Conservation (phyloP, 768 basidiomycete species). For the Crucibulum laeve region DNA sequence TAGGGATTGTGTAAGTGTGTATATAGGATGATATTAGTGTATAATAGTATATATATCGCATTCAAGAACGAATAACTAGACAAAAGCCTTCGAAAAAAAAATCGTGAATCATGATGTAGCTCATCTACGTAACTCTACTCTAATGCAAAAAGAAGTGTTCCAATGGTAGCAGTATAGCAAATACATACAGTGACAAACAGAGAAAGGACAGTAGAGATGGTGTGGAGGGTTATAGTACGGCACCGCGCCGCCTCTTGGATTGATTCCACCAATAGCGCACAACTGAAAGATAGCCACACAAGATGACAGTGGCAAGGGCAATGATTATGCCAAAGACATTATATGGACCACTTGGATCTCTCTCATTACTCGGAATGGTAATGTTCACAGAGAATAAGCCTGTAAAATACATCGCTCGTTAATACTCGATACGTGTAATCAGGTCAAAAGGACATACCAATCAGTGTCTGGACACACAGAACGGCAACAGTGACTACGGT, state of each 20-base stretch:
- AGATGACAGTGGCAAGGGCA: conserved; percentile 36
- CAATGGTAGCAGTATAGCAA: background rate
- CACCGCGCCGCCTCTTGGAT: conserved; percentile 37
- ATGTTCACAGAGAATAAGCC: conserved; percentile 71
- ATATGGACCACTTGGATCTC: conserved; percentile 29
- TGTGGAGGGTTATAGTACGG: conserved; percentile 11
- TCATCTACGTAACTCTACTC: background rate
- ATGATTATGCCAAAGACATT: conserved; percentile 57
- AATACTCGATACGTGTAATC: conserved; percentile 1
- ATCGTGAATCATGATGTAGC: no score
- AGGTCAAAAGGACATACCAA: conserved; percentile 36
- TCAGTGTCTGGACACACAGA: conserved; percentile 56
- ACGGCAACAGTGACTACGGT: conserved; percentile 65
- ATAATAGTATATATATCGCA: background rate
- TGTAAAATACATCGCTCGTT: conserved; percentile 20
- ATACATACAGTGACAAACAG: background rate
- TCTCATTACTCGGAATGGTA: conserved; percentile 50
- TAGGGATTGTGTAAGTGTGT: conserved; percentile 7
- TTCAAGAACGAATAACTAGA: background rate
- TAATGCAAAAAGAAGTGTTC: background rate
- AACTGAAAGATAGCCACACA: conserved; percentile 36
- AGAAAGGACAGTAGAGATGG: background rate
- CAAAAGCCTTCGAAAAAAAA: conserved; percentile 1
- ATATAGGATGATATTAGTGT: background rate
- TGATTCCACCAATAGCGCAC: conserved; percentile 64